Base-by-base conservation (phyloP, 2,329 filamentous ascomycete genomes). In the Colletotrichum costaricense region DNA sequence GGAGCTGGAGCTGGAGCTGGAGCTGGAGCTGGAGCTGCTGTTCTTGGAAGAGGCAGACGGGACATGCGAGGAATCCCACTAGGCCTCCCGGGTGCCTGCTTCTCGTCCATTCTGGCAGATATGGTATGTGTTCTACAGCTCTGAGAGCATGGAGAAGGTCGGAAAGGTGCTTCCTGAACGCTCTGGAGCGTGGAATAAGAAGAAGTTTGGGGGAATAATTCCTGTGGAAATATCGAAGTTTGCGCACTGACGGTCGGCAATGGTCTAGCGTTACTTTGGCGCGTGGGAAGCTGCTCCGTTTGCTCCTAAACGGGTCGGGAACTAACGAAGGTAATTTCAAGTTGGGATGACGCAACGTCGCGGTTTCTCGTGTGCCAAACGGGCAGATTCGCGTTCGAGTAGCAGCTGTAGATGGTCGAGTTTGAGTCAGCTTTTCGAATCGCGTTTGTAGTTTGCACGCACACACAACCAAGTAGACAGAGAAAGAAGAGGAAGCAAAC, bases 41-140 rank as follows among this genome's bases (percentile, higher is more conserved):
- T 77, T 19, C 80, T 77, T 35, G 83, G 79, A 12, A 82, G 67
- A 24, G 83, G 83, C 14, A 85, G 79, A 71, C 83, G 82, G 35
- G 84, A 85, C 28, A 81, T 67, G 35, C 84, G 82, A 24, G 82
- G 81, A 52, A 82, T 82, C 68, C 78, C 79, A 74, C 80, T 82
- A 16, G 73, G 42, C 62, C 60, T 67, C 49, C 63, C 58, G 22
- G 65, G 58, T 19, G 73, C 65, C 33, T 64, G 73, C 46, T 75
- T 76, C 22, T 70, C 74, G 55, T 76, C 73, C 74, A 76, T 75
- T 11, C 28, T 19, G 35, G 12, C n/a, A 33, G 49, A 19, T 42
- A 5, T 4, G 11, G n/a, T 49, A 12, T 14, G 5, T 26, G 19
- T 3, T 26, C 38, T 33, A 66, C 33, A 26, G 46, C 22, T 26